Percentiles rank a stretch among this genome's conserved stretches.
Evolutionary conservation across 768 basidiomycete genomes (phyloP).

Genomic region (Postia placenta): DNA sequence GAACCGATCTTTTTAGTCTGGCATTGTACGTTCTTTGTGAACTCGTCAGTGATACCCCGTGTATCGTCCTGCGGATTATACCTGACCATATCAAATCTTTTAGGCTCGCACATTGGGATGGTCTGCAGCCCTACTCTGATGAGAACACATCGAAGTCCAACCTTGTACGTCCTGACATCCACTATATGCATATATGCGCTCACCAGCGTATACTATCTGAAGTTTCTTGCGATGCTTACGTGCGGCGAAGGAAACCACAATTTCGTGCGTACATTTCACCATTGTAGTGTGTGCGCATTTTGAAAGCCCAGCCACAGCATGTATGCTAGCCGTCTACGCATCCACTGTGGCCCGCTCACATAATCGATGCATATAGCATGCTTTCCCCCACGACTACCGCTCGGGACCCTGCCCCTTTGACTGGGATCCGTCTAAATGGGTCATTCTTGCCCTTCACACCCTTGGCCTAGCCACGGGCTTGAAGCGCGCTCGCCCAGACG

Average conservation of each 20-base stretch:
- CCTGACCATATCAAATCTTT: neutral
- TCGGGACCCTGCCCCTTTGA: constrained; percentile 54
- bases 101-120: constrained; percentile 77
- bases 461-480: constrained; percentile 43
- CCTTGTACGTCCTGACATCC: constrained; percentile 37
- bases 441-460: constrained; percentile 47
- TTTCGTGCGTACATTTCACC: constrained; percentile 40
- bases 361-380: constrained; percentile 45
- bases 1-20: constrained; percentile 34
- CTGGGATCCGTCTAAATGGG: constrained; percentile 84
- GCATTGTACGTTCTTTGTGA: constrained; percentile 69
- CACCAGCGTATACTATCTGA: neutral
- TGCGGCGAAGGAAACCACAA: constrained; percentile 79
- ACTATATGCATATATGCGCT: neutral
- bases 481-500: constrained; percentile 41
- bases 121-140: constrained; percentile 74
- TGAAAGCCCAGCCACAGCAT: constrained; percentile 29
- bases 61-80: neutral
- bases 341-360: neutral
- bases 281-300: neutral
- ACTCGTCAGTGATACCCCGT: constrained; percentile 44
- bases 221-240: constrained; percentile 66
- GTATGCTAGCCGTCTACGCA: constrained; percentile 23
- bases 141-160: constrained; percentile 76
- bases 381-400: constrained; percentile 75